Percentiles rank a stretch among this genome's conserved stretches.
phyloP scores from a whole-genome alignment of 768 basidiomycete genomes.

The Boletus rubroflammeus region DNA sequence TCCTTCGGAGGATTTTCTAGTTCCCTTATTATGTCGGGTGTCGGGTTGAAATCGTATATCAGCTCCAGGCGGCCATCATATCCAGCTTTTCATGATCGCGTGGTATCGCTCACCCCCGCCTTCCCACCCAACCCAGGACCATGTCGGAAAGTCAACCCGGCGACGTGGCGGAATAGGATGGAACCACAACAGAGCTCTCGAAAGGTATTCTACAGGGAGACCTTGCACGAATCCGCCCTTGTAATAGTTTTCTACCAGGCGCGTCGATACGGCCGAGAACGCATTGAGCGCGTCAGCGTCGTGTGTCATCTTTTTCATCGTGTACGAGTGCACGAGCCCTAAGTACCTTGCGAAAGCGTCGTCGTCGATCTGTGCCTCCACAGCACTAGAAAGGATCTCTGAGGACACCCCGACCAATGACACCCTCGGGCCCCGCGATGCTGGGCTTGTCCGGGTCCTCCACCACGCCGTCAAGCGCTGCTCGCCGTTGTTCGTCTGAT shows the following conservation, averaged over 20 bases:
- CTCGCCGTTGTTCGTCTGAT: slow-evolving; percentile 1
- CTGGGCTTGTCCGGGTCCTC: not conserved
- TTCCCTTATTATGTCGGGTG: not conserved
- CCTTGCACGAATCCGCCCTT: slow-evolving; percentile 14
- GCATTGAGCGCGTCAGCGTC: slow-evolving; percentile 12
- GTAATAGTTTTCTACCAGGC: not conserved
- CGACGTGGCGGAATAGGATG: slow-evolving; percentile 1
- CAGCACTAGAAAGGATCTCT: slow-evolving; percentile 4
- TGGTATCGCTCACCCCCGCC: not conserved
- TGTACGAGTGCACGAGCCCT: slow-evolving; percentile 6
- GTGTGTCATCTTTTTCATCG: not conserved
- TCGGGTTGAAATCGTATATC: slow-evolving; percentile 8
- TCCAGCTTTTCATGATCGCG: slow-evolving; percentile 5
- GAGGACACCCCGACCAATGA: slow-evolving; percentile 3
- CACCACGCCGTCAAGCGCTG: not conserved
- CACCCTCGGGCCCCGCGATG: not conserved
- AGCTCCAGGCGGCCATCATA: not conserved
- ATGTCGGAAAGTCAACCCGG: not conserved
- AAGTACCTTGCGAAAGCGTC: not conserved
- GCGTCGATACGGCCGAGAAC: slow-evolving; percentile 11
- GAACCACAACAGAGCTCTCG: slow-evolving; percentile 12
- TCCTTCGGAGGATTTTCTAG: not conserved
- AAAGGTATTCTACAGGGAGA: slow-evolving; percentile 7
- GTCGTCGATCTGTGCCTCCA: not conserved
- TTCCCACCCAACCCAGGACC: slow-evolving; percentile 17